Evolutionary conservation across 2,329 filamentous ascomycete genomes (phyloP).

Genomic region (Diaporthe helianthi): DNA sequence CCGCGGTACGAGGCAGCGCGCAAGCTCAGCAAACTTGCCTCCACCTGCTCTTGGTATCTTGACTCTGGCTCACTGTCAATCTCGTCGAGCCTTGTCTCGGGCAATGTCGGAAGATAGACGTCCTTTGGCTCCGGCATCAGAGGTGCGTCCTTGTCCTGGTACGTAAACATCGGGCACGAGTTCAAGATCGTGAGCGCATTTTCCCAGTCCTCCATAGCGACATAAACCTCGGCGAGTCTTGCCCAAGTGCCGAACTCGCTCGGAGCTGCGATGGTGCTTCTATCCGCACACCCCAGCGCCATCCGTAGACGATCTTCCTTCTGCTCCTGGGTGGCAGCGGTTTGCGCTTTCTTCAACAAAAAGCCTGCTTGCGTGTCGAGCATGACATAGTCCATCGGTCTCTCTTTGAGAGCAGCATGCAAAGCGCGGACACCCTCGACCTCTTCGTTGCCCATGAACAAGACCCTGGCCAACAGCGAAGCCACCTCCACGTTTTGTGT

Average conservation of each 20-base stretch:
- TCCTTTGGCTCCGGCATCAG: slow-evolving; percentile 92
- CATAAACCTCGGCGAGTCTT: slow-evolving; percentile 89
- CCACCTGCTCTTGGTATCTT: slow-evolving; percentile 82
- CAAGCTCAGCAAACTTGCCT: slow-evolving; percentile 83
- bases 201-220: slow-evolving; percentile 95
- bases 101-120: slow-evolving; percentile 83
- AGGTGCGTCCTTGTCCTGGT: slow-evolving; percentile 97
- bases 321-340: slow-evolving; percentile 58
- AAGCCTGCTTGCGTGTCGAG: slow-evolving; percentile 95
- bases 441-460: slow-evolving; percentile 95
- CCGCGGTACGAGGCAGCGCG: slow-evolving; percentile 91
- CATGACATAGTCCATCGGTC: slow-evolving; percentile 97
- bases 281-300: slow-evolving; percentile 91
- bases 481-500: slow-evolving; percentile 92
- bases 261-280: slow-evolving; percentile 91
- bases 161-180: slow-evolving; percentile 99
- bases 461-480: slow-evolving; percentile 86
- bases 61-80: slow-evolving; percentile 91
- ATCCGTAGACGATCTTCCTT: slow-evolving; percentile 77
- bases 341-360: slow-evolving; percentile 80
- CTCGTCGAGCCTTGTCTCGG: slow-evolving; percentile 91
- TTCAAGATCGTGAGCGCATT: slow-evolving; percentile 93
- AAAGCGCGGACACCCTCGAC: slow-evolving; percentile 92
- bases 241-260: slow-evolving; percentile 99
- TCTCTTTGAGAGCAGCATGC: slow-evolving; percentile 85